phyloP scores from a whole-genome alignment of 495 filamentous ascomycete genomes.

The Diplogelasinospora grovesii region DNA sequence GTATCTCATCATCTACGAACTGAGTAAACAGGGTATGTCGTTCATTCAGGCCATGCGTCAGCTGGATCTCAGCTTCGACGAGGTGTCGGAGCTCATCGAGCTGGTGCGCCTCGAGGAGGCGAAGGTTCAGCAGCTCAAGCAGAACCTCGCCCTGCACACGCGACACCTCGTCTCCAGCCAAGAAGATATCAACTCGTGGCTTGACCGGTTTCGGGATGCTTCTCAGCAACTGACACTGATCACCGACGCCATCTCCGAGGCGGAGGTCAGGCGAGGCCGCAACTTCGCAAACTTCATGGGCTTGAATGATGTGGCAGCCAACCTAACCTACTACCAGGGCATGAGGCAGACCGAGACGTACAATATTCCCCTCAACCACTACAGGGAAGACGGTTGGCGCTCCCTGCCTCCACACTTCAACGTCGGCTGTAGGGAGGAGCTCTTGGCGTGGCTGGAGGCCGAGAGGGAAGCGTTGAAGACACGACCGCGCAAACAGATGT shows the following conservation, averaged over 20 bases:
- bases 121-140: neutral
- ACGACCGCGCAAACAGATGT: slow-evolving; percentile 1
- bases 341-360: neutral
- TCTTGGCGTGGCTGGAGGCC: neutral
- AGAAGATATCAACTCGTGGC: neutral
- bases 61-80: neutral
- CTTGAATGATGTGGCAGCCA: slow-evolving; percentile 1
- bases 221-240: neutral
- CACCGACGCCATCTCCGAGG: slow-evolving; percentile 6
- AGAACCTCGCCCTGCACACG: neutral
- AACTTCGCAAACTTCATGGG: slow-evolving; percentile 11
- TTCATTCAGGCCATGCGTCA: slow-evolving; percentile 2
- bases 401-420: slow-evolving; percentile 2
- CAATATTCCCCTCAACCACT: slow-evolving; percentile 4
- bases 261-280: slow-evolving; percentile 7
- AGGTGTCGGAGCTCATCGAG: slow-evolving; percentile 3
- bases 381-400: neutral
- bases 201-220: neutral
- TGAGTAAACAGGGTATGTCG: slow-evolving; percentile 3
- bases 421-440: neutral
- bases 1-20: slow-evolving; percentile 12
- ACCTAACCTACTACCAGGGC: slow-evolving; percentile 9
- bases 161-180: neutral
- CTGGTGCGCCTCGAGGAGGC: slow-evolving; percentile 1
- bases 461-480: neutral